Conservation (phyloP, 2,329 filamentous ascomycete species). For the Eutypella sp. region DNA sequence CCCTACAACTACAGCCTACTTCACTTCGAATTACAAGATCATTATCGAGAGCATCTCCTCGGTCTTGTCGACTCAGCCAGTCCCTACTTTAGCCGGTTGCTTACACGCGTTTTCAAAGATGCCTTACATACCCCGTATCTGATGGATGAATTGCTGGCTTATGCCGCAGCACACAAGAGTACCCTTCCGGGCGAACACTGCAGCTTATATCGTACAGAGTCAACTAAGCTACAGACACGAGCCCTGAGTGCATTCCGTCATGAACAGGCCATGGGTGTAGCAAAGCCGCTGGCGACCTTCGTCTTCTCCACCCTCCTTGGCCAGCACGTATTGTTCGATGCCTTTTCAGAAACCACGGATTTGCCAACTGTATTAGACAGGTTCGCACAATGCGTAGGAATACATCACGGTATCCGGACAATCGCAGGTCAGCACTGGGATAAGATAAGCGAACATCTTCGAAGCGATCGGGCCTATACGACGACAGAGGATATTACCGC, state of each 20-base stretch:
- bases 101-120: slow-evolving; percentile 13
- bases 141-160: slow-evolving; percentile 42
- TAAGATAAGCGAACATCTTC: no score
- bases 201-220: slow-evolving; percentile 12
- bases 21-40: no score
- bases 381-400: slow-evolving; percentile 10
- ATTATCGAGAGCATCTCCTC: no score
- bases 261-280: not conserved
- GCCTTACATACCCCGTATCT: slow-evolving; percentile 36
- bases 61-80: no score
- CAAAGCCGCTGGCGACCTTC: slow-evolving; percentile 15
- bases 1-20: no score
- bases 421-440: no score
- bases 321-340: slow-evolving; percentile 18
- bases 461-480: no score
- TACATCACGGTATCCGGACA: slow-evolving; percentile 13
- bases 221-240: slow-evolving; percentile 15
- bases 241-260: slow-evolving; percentile 11
- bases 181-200: slow-evolving; percentile 17
- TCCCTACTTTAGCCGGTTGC: no score
- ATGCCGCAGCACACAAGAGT: slow-evolving; percentile 38
- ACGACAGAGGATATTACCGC: no score
- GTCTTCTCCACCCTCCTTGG: slow-evolving; percentile 20
- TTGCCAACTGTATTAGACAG: slow-evolving; percentile 9
- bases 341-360: slow-evolving; percentile 5